A percentile compares a stretch with the other conserved stretches of the same genome.
These are phyloP conservation scores for Kazachstania martiniae DNA, from an alignment of 805 yeast genomes.

Conservation along the genomic window DNA sequence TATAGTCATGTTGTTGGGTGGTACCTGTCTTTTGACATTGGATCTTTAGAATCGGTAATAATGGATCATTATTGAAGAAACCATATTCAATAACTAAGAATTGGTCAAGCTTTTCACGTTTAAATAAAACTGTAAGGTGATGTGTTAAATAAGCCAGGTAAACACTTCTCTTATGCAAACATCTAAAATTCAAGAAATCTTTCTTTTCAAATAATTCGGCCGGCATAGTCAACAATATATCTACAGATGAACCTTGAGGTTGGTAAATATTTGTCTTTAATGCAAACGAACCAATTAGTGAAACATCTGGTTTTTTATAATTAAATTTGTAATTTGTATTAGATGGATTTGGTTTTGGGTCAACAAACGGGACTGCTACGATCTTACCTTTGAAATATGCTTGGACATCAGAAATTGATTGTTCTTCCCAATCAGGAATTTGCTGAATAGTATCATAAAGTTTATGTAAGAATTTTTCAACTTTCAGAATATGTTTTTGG, in stretches of 20 bases:
- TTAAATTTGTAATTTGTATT: conserved; percentile 62
- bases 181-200: conserved; percentile 84
- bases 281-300: conserved; percentile 84
- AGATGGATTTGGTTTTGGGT: conserved; percentile 61
- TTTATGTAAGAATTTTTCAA: conserved; percentile 69
- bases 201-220: conserved; percentile 61
- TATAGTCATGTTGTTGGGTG: conserved; percentile 29
- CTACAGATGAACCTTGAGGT: conserved; percentile 59
- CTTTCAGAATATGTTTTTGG: conserved; percentile 50
- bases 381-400: conserved; percentile 38
- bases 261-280: conserved; percentile 67
- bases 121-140: conserved; percentile 42
- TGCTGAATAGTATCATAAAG: conserved; percentile 56
- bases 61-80: conserved; percentile 62
- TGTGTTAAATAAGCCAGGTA: conserved; percentile 73
- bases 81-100: conserved; percentile 47
- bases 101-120: conserved; percentile 39
- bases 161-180: conserved; percentile 80
- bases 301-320: conserved; percentile 59
- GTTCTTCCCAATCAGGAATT: conserved; percentile 45
- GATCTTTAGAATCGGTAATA: conserved; percentile 64
- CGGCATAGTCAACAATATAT: conserved; percentile 80
- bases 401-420: conserved; percentile 51
- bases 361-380: conserved; percentile 73
- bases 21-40: conserved; percentile 30